Conservation (phyloP, 1,284 basidiomycete species). For the Puccinia horiana region DNA sequence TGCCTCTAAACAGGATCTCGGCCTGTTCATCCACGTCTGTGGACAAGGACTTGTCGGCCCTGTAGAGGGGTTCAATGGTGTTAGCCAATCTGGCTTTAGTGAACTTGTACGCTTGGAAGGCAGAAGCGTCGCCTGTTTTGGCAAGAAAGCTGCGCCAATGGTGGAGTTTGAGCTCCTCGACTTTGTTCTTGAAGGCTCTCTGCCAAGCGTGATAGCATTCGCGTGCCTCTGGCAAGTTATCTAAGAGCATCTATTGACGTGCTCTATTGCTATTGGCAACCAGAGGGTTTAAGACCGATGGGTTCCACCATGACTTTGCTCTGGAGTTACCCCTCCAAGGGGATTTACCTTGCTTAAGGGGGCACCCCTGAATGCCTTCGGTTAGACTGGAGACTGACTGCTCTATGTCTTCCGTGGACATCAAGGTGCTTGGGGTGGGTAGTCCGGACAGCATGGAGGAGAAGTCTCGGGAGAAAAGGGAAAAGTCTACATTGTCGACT, state of each 20-base stretch:
- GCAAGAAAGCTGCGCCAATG: slow-evolving; percentile 19
- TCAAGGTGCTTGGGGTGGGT: neutral
- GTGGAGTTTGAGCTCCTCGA: neutral
- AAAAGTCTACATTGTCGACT: neutral
- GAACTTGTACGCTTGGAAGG: slow-evolving; percentile 14
- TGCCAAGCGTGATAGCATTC: slow-evolving; percentile 16
- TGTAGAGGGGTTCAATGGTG: neutral
- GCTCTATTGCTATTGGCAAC: neutral
- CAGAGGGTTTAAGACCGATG: neutral
- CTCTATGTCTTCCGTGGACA: neutral
- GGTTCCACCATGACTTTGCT: slow-evolving; percentile 5
- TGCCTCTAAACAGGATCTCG: slow-evolving; percentile 9
- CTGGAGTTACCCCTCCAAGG: neutral
- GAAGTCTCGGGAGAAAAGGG: neutral
- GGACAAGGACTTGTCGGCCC: neutral
- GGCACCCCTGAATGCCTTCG: neutral
- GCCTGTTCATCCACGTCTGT: neutral
- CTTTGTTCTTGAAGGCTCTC: slow-evolving; percentile 19
- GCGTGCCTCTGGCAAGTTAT: neutral
- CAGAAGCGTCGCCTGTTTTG: too few species aligned
- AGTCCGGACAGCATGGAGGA: neutral
- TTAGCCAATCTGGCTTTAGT: neutral
- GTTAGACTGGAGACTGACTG: neutral
- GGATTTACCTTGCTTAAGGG: neutral
- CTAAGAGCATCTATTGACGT: neutral